Evolutionary conservation across 2,329 filamentous ascomycete species (phyloP).

Genomic region (Emericellopsis atlantica): DNA sequence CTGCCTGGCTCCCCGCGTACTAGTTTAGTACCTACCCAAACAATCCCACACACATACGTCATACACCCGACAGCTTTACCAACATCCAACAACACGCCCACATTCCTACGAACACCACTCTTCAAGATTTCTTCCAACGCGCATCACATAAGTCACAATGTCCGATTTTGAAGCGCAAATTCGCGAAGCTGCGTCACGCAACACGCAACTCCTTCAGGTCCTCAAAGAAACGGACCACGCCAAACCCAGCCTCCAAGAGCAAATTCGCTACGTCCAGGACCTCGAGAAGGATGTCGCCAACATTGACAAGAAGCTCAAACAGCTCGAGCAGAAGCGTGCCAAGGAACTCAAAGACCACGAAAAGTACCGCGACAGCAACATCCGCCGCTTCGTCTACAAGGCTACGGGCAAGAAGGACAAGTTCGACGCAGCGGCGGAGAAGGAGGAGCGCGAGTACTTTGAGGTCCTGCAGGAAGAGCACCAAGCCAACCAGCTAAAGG

Average conservation of each 20-base stretch:
- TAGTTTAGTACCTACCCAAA: too few species aligned
- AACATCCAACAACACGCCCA: too few species aligned
- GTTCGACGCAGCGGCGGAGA: slow-evolving; percentile 29
- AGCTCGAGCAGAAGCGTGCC: slow-evolving; percentile 19
- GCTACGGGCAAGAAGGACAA: slow-evolving; percentile 24
- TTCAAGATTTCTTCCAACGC: too few species aligned
- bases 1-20: too few species aligned
- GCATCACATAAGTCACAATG: too few species aligned
- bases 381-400: background rate
- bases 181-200: background rate
- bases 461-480: slow-evolving; percentile 35
- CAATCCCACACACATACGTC: too few species aligned
- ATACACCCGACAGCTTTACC: too few species aligned
- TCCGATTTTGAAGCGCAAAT: too few species aligned
- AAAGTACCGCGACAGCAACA: slow-evolving; percentile 26
- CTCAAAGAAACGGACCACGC: background rate
- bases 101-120: too few species aligned
- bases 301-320: background rate
- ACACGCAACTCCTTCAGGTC: background rate
- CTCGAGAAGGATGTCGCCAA: background rate
- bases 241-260: background rate
- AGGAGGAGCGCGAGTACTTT: slow-evolving; percentile 37
- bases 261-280: background rate
- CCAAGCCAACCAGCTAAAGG: slow-evolving; percentile 27
- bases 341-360: slow-evolving; percentile 38